phyloP scores from a whole-genome alignment of 1,284 basidiomycete genomes.

The Malassezia cuniculi region DNA sequence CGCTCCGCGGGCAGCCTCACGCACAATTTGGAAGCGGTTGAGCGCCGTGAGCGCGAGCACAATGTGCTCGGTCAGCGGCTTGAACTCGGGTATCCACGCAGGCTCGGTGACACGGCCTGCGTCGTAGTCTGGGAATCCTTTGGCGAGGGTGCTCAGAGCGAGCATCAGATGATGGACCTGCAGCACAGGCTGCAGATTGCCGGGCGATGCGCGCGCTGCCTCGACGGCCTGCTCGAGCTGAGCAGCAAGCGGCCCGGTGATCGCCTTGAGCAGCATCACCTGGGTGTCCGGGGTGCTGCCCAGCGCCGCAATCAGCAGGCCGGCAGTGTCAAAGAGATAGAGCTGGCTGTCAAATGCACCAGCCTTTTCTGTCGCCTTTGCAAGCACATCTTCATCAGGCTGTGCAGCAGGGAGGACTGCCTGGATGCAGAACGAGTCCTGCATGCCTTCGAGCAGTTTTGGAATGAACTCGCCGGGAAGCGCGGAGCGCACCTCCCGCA shows the following conservation, averaged over 20 bases:
- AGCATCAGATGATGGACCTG: slow-evolving; percentile 90
- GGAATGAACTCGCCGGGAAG: slow-evolving; percentile 62
- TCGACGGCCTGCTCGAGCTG: slow-evolving; percentile 62
- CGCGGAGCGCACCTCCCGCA: slow-evolving; percentile 62
- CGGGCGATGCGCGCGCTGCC: slow-evolving; percentile 34
- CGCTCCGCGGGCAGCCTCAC: slow-evolving; percentile 70
- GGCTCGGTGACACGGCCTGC: slow-evolving; percentile 51
- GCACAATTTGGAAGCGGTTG: slow-evolving; percentile 72
- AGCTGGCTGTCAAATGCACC: slow-evolving; percentile 77
- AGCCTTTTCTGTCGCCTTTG: slow-evolving; percentile 65
- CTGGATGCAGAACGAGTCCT: slow-evolving; percentile 49
- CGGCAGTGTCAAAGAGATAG: slow-evolving; percentile 85
- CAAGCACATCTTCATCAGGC: slow-evolving; percentile 53
- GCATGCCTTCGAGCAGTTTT: slow-evolving; percentile 33
- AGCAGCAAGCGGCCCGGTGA: slow-evolving; percentile 68
- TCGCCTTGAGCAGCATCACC: slow-evolving; percentile 53
- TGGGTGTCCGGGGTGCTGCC: slow-evolving; percentile 59
- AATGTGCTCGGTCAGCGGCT: slow-evolving; percentile 75
- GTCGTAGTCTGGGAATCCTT: slow-evolving; percentile 67
- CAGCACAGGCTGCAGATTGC: slow-evolving; percentile 62
- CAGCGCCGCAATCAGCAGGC: slow-evolving; percentile 67
- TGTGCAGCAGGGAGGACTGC: slow-evolving; percentile 50
- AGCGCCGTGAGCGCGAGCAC: slow-evolving; percentile 74
- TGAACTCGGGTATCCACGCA: slow-evolving; percentile 66
- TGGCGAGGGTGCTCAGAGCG: slow-evolving; percentile 84